Evolutionary conservation across 768 basidiomycete genomes (phyloP).

Genomic region (Russula griseocarnosa): DNA sequence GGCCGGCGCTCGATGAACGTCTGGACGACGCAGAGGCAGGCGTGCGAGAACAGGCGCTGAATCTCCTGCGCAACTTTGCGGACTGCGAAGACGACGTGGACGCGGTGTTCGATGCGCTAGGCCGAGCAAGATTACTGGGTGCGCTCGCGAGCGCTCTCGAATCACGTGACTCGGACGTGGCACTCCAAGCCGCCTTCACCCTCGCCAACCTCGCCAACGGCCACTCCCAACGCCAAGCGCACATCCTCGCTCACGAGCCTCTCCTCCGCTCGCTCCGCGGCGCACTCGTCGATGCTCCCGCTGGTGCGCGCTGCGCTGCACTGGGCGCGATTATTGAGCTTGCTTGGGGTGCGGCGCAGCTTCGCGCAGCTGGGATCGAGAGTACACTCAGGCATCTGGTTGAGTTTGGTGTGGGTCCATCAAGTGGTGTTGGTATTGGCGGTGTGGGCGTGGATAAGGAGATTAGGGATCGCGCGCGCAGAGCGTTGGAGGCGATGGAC

Average conservation of each 20-base stretch:
- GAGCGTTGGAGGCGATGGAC: conserved; percentile 51
- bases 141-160: conserved; percentile 48
- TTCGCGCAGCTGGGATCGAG: conserved; percentile 46
- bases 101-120: conserved; percentile 54
- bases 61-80: conserved; percentile 62
- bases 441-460: conserved; percentile 41
- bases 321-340: conserved; percentile 58
- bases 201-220: conserved; percentile 72
- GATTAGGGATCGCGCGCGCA: conserved; percentile 52
- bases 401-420: conserved; percentile 37
- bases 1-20: conserved; percentile 59
- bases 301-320: conserved; percentile 57
- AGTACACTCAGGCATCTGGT: conserved; percentile 42
- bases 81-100: conserved; percentile 62
- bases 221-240: conserved; percentile 44
- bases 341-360: conserved; percentile 41
- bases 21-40: conserved; percentile 49
- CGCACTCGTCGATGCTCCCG: conserved; percentile 56
- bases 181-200: conserved; percentile 55
- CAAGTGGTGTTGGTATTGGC: conserved; percentile 34
- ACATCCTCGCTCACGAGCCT: conserved; percentile 48
- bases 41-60: conserved; percentile 69
- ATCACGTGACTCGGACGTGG: conserved; percentile 50
- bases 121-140: conserved; percentile 43
- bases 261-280: conserved; percentile 53